Conservation (phyloP, 306 rosid genomes). For the Corylus avellana region DNA sequence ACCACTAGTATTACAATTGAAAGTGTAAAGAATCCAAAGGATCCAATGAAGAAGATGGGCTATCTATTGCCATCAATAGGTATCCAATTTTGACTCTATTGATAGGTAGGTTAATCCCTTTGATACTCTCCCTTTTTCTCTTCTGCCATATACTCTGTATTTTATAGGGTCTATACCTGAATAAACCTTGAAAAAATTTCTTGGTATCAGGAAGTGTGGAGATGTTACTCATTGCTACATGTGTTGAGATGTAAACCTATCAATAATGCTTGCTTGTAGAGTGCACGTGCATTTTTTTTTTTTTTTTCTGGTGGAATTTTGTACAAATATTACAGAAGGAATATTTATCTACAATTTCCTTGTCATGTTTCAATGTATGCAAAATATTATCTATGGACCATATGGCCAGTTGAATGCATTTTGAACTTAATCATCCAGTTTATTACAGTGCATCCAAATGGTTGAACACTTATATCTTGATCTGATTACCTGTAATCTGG, state of each 20-base stretch:
- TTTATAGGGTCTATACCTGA: not conserved
- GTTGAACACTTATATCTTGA: not conserved
- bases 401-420: not conserved
- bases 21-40: not conserved
- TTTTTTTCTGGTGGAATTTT: not conserved
- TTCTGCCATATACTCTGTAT: not conserved
- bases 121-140: not conserved
- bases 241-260: not conserved
- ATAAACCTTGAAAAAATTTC: not conserved
- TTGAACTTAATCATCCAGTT: not conserved
- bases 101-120: not conserved
- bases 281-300: not conserved
- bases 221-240: not conserved
- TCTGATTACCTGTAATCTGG: constrained; percentile 21
- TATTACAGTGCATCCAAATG: not conserved
- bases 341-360: not conserved
- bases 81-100: not conserved
- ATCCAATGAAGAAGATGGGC: not conserved
- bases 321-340: not conserved
- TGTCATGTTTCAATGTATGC: not conserved
- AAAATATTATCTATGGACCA: not conserved
- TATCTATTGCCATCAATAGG: constrained; percentile 1
- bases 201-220: not conserved
- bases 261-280: not conserved
- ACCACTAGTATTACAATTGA: not conserved